A percentile compares a stretch with the other conserved stretches of the same genome.
These are phyloP conservation scores for Caloboletus firmus DNA, from an alignment of 1,284 basidiomycete species.

Conservation along the genomic window DNA sequence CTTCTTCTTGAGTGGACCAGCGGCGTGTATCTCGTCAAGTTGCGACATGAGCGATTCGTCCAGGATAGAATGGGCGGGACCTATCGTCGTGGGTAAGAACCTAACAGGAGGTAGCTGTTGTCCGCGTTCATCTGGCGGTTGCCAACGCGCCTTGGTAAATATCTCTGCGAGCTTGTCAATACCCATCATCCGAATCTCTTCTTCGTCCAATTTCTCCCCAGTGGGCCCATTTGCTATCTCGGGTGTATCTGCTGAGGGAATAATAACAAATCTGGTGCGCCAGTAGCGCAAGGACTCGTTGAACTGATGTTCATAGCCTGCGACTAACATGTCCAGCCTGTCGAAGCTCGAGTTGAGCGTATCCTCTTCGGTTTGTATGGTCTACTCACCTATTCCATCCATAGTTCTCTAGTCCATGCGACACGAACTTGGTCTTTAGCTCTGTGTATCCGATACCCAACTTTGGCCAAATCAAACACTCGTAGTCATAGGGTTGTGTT, in stretches of 20 bases:
- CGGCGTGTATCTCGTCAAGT: slow-evolving; percentile 75
- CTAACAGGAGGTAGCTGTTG: slow-evolving; percentile 57
- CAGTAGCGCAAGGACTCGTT: slow-evolving; percentile 86
- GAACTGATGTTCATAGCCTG: slow-evolving; percentile 81
- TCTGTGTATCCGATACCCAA: slow-evolving; percentile 85
- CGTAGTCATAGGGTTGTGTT: slow-evolving; percentile 70
- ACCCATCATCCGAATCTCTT: slow-evolving; percentile 86
- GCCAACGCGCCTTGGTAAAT: slow-evolving; percentile 81
- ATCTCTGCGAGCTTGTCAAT: slow-evolving; percentile 91
- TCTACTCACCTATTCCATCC: slow-evolving; percentile 73
- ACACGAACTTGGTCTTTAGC: slow-evolving; percentile 72
- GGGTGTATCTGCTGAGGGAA: slow-evolving; percentile 77
- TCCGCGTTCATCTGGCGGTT: slow-evolving; percentile 57
- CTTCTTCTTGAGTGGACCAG: slow-evolving; percentile 73
- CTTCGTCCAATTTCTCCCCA: slow-evolving; percentile 77
- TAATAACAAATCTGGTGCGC: slow-evolving; percentile 93
- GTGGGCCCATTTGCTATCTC: slow-evolving; percentile 53
- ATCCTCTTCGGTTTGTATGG: not conserved
- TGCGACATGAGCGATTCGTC: slow-evolving; percentile 78
- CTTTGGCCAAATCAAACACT: slow-evolving; percentile 93
- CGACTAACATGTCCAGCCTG: slow-evolving; percentile 79
- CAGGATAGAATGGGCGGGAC: slow-evolving; percentile 73
- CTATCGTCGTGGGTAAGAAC: slow-evolving; percentile 79
- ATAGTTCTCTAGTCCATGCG: slow-evolving; percentile 77
- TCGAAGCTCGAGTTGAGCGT: not conserved